Evolutionary conservation across 192 early-diverging fungal species (phyloP).

Genomic region (Podila verticillata): DNA sequence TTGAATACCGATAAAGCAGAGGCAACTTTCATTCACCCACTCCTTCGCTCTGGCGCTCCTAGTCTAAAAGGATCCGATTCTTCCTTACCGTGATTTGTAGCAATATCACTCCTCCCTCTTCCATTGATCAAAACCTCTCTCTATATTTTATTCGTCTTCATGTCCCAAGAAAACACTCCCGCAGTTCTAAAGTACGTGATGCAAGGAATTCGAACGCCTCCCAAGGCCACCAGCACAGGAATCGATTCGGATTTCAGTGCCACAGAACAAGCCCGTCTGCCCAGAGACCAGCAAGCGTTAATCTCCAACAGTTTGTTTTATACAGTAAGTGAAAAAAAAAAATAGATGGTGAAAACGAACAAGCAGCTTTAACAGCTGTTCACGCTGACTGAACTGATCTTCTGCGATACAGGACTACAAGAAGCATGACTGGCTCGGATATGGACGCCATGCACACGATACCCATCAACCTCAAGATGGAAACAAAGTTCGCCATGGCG

Average conservation of each 20-base stretch:
- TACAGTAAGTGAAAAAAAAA: slow-evolving; percentile 5
- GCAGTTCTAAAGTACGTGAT: slow-evolving; percentile 15
- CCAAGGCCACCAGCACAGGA: neutral
- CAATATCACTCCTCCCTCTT: too few relatives aligned
- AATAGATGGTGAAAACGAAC: neutral
- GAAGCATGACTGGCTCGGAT: slow-evolving; percentile 17
- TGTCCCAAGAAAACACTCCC: neutral
- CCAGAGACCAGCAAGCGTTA: neutral
- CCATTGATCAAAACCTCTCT: neutral
- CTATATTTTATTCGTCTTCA: neutral
- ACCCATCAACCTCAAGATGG: neutral
- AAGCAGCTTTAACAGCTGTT: too few relatives aligned
- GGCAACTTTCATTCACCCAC: neutral
- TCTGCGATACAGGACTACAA: slow-evolving; percentile 20
- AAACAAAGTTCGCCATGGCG: neutral
- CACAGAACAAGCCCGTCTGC: neutral
- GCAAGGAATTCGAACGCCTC: slow-evolving; percentile 10
- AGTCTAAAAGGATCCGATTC: neutral
- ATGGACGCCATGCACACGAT: neutral
- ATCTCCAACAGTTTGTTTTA: slow-evolving; percentile 25
- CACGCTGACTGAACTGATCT: neutral
- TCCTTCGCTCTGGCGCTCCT: neutral
- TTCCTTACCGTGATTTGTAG: neutral
- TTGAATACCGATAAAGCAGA: slow-evolving; percentile 16
- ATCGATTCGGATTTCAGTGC: too few relatives aligned